Evolutionary conservation across 441 rosid species (phyloP).

Genomic region (Breynia disticha): DNA sequence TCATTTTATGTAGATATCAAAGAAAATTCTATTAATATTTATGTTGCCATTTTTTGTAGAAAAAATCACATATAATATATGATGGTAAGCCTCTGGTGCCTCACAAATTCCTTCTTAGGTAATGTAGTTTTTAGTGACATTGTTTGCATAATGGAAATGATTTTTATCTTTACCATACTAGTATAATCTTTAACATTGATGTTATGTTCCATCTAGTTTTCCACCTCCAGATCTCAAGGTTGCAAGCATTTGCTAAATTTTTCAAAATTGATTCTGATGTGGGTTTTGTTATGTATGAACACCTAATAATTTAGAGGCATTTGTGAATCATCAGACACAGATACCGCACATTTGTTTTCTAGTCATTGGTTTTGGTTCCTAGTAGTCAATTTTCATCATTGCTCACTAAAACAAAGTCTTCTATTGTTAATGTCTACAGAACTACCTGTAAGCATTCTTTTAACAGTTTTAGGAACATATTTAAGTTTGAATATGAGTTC

Average conservation of each 20-base stretch:
- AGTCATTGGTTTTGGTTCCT: slow-evolving; percentile 56
- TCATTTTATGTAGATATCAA: slow-evolving; percentile 52
- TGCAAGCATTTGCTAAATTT: slow-evolving; percentile 69
- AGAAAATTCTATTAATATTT: slow-evolving; percentile 55
- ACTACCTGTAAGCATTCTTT: slow-evolving; percentile 44
- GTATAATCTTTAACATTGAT: slow-evolving; percentile 66
- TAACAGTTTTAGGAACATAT: too few species aligned
- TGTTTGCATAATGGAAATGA: slow-evolving; percentile 68
- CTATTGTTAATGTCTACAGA: slow-evolving; percentile 42
- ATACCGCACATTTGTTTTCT: slow-evolving; percentile 53
- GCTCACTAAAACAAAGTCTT: slow-evolving; percentile 58
- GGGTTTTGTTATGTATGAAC: slow-evolving; percentile 58
- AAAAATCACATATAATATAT: slow-evolving; percentile 71
- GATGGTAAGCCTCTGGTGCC: slow-evolving; percentile 97
- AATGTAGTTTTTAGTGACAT: slow-evolving; percentile 60
- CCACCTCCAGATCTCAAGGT: slow-evolving; percentile 81
- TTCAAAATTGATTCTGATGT: slow-evolving; percentile 73
- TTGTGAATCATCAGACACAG: slow-evolving; percentile 88
- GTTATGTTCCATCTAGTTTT: slow-evolving; percentile 79
- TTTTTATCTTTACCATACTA: slow-evolving; percentile 84
- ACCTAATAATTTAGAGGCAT: slow-evolving; percentile 70
- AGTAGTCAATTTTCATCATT: slow-evolving; percentile 79
- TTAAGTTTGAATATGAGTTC: too few species aligned
- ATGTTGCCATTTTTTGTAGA: slow-evolving; percentile 66
- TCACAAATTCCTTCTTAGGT: slow-evolving; percentile 78